phyloP scores from a whole-genome alignment of 768 basidiomycete genomes.

The Pholiota microspora region DNA sequence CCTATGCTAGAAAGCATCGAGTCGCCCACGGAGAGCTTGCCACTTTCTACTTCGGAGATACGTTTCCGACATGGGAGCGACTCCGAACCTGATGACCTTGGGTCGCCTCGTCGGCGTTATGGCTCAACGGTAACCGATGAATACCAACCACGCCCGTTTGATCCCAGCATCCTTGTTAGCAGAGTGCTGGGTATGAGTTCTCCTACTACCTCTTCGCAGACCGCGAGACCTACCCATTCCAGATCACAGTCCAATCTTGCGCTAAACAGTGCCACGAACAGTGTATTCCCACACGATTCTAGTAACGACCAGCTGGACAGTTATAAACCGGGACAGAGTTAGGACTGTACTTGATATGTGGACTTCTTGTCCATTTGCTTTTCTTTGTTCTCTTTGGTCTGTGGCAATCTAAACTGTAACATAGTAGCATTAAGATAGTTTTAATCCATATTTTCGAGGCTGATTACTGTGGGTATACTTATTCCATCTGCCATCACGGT shows the following conservation, averaged over 20 bases:
- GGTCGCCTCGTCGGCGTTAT: constrained; percentile 24
- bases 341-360: not conserved
- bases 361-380: not conserved
- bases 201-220: constrained; percentile 15
- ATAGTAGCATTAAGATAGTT: constrained; percentile 1
- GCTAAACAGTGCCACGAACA: constrained; percentile 3
- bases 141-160: constrained; percentile 14
- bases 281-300: constrained; percentile 8
- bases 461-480: not conserved
- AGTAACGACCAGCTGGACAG: constrained; percentile 14
- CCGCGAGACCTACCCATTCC: constrained; percentile 3
- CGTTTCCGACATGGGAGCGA: constrained; percentile 43
- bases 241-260: constrained; percentile 9
- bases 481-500: constrained; percentile 4
- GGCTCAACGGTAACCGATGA: constrained; percentile 5
- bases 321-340: constrained; percentile 11
- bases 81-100: constrained; percentile 25
- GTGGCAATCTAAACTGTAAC: not conserved
- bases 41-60: constrained; percentile 53
- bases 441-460: not conserved
- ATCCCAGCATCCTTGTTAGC: constrained; percentile 19
- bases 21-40: constrained; percentile 58
- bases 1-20: constrained; percentile 31
- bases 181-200: constrained; percentile 29
- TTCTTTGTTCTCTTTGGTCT: not conserved